Evolutionary conservation across 306 rosid genomes (phyloP).

Genomic region (Corylus americana): DNA sequence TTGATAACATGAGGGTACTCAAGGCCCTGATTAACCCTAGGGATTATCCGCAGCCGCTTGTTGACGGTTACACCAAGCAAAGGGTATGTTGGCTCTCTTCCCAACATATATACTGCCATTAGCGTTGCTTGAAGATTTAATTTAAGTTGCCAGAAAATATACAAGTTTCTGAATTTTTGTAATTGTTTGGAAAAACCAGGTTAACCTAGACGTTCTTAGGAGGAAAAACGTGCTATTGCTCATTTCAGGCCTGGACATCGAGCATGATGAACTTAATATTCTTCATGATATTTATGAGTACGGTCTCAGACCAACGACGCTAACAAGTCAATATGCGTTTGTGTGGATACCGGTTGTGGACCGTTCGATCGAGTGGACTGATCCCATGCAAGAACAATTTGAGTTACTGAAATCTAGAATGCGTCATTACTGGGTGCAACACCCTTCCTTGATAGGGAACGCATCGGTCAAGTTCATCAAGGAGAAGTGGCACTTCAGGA

Average conservation of each 20-base stretch:
- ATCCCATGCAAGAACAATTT: constrained; percentile 36
- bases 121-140: neutral
- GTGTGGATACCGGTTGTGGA: constrained; percentile 63
- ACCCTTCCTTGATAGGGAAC: constrained; percentile 54
- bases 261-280: constrained; percentile 43
- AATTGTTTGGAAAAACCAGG: constrained; percentile 45
- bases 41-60: constrained; percentile 53
- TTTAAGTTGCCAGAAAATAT: no score
- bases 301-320: constrained; percentile 30
- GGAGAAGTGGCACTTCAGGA: constrained; percentile 60
- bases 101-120: neutral
- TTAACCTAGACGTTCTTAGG: constrained; percentile 54
- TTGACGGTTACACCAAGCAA: constrained; percentile 50
- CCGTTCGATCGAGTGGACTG: constrained; percentile 34
- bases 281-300: constrained; percentile 67
- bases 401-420: constrained; percentile 30
- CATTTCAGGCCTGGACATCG: constrained; percentile 56
- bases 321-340: constrained; percentile 47
- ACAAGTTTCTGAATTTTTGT: neutral
- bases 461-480: constrained; percentile 46
- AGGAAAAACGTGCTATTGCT: constrained; percentile 63
- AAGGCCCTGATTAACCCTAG: constrained; percentile 52
- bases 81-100: constrained; percentile 39
- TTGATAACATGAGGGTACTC: constrained; percentile 63
- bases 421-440: constrained; percentile 57